Percentiles rank a stretch among this genome's conserved stretches.
Evolutionary conservation across 2,329 filamentous ascomycete species (phyloP).

Genomic region (Clonostachys rhizophaga): DNA sequence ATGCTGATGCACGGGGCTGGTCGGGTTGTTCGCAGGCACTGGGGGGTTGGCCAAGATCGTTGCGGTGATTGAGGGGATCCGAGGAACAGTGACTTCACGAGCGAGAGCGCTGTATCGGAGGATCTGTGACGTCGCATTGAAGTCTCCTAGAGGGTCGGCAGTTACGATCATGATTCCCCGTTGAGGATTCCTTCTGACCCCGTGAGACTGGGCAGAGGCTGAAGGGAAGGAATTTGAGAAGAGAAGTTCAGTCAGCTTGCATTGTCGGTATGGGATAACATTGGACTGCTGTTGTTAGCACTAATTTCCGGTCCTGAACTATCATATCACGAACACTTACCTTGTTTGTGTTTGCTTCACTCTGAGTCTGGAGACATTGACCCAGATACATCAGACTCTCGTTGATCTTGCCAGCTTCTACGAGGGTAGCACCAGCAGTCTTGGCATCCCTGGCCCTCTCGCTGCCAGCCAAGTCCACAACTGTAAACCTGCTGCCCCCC

Average conservation of each 20-base stretch:
- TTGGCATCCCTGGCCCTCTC: slow-evolving; percentile 91
- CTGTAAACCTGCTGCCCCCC: slow-evolving; percentile 74
- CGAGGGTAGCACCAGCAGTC: slow-evolving; percentile 86
- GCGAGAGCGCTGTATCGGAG: slow-evolving; percentile 90
- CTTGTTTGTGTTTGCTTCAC: slow-evolving; percentile 71
- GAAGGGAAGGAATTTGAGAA: slow-evolving; percentile 87
- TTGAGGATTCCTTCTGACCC: slow-evolving; percentile 63
- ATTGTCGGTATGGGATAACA: slow-evolving; percentile 75
- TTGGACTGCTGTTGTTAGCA: slow-evolving; percentile 45
- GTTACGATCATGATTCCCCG: slow-evolving; percentile 95
- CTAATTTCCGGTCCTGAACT: not conserved
- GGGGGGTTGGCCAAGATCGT: slow-evolving; percentile 50
- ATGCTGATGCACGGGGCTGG: slow-evolving; percentile 15
- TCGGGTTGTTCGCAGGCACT: slow-evolving; percentile 10
- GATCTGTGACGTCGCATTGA: slow-evolving; percentile 95
- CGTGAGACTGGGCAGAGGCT: slow-evolving; percentile 25
- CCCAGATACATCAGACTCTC: slow-evolving; percentile 97
- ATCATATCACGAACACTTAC: slow-evolving; percentile 31
- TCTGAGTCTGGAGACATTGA: slow-evolving; percentile 94
- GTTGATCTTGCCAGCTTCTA: slow-evolving; percentile 97
- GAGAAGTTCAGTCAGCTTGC: slow-evolving; percentile 78
- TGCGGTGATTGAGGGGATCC: slow-evolving; percentile 76
- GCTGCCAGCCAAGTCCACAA: slow-evolving; percentile 90
- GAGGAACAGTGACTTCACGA: slow-evolving; percentile 85
- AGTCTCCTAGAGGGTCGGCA: slow-evolving; percentile 87